Base-by-base conservation (phyloP, 2,329 filamentous ascomycete species). In the Colletotrichum sp. region DNA sequence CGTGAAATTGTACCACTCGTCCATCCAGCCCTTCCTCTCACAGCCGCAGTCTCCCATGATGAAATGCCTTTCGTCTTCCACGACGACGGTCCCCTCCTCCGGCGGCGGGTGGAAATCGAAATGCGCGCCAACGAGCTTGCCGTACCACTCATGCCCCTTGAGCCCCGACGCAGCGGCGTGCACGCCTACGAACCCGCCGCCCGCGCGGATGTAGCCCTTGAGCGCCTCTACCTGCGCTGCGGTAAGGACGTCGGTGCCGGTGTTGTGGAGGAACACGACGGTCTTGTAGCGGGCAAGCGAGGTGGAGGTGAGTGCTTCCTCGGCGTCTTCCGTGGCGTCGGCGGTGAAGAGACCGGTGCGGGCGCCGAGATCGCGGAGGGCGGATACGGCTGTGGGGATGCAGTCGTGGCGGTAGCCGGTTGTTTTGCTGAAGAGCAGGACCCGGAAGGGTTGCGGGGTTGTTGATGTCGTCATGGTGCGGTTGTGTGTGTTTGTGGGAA, bases 1-100 rank as follows among this genome's bases (percentile, higher is more conserved):
- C 66, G 79, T 77, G 74, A 86, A 87, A 73, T 86, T 86, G 79
- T 87, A 87, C 85, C 85, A 87, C 78, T 88, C 86, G 67, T 87
- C 86, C 69, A 84, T 81, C 82, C 82, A 86, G 11, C n/a, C n/a
- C 7, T 77, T 69, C 77, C 36, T 70, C 57, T 57, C 32, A 13
- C 16, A 32, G 8, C 27, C 29, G 12, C 39, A 27, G 52, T 78
- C 57, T 5, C 68, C 27, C 73, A 84, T 78, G 34, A 86, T 83
- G 22, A 78, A 79, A 75, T 87, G 83, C 2, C 64, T 61, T 7
- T 72, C 73, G 22, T 83, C 82, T 49, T 83, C 82, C 7, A 85
- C 73, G 8, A 76, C 71, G 8, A 87, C 77, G 7, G 81, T 70
- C 0, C 82, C 84, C 22, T 77, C 69, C 78, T 87, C 83, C 3